A percentile compares a stretch with the other conserved stretches of the same genome.
These are phyloP conservation scores for Yarrowia sp. DNA, from an alignment of 805 yeast species.

Conservation along the genomic window DNA sequence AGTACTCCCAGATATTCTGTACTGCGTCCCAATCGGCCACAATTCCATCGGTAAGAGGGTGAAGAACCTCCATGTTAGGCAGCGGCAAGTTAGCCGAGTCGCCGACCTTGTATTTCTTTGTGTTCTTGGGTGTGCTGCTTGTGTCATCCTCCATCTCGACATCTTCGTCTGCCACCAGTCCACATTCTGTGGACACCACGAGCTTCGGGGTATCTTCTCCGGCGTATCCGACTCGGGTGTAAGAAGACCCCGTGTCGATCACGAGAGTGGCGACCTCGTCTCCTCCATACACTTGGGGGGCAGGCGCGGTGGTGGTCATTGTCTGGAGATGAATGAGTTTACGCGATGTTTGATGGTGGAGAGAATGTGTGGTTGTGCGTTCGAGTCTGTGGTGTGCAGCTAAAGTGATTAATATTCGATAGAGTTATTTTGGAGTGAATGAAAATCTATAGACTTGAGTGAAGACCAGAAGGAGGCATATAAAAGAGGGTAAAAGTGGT, in stretches of 20 bases:
- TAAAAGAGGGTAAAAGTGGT: too few species aligned
- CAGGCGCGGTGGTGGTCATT: constrained; percentile 42
- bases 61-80: constrained; percentile 41
- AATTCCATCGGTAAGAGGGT: constrained; percentile 44
- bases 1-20: constrained; percentile 70
- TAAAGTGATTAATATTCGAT: not conserved
- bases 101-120: constrained; percentile 42
- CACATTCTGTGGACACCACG: constrained; percentile 60
- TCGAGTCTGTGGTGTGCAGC: not conserved
- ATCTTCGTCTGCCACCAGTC: constrained; percentile 39
- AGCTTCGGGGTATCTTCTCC: constrained; percentile 88
- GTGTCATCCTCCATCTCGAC: constrained; percentile 34
- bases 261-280: constrained; percentile 92
- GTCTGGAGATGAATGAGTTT: not conserved
- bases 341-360: constrained; percentile 15
- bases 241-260: constrained; percentile 85
- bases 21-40: constrained; percentile 84
- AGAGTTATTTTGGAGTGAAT: constrained; percentile 1
- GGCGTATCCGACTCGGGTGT: constrained; percentile 86
- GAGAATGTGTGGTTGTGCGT: not conserved
- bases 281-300: constrained; percentile 41
- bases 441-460: not conserved
- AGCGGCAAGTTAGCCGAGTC: constrained; percentile 42
- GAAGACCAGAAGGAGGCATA: too few species aligned
- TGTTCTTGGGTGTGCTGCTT: constrained; percentile 22